Evolutionary conservation across 768 basidiomycete species (phyloP).

Genomic region (Lentinula sp.): DNA sequence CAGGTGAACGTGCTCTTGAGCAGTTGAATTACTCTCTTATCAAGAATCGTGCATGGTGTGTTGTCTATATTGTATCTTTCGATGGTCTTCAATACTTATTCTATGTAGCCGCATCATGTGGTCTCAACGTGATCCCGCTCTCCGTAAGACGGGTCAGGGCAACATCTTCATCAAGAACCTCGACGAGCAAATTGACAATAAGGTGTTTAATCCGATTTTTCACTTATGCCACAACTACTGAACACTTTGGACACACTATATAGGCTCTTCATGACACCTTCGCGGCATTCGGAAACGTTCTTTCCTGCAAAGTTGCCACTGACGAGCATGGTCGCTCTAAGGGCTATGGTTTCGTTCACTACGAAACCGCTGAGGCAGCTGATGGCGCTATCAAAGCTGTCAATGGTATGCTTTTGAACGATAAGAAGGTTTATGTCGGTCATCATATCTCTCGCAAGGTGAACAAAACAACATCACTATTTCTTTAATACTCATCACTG

Average conservation of each 20-base stretch:
- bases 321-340: conserved; percentile 94
- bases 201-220: conserved; percentile 36
- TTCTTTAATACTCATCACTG: not conserved
- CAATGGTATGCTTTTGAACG: conserved; percentile 98
- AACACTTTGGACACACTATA: conserved; percentile 1
- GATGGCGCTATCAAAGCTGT: conserved; percentile 96
- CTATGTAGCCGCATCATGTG: conserved; percentile 94
- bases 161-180: conserved; percentile 99
- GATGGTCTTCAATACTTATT: conserved; percentile 8
- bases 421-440: conserved; percentile 99
- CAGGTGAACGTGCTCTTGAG: conserved; percentile 96
- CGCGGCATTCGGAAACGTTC: conserved; percentile 95
- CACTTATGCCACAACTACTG: not conserved
- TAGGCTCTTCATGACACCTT: conserved; percentile 99
- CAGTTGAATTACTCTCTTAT: conserved; percentile 99
- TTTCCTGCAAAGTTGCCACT: conserved; percentile 98
- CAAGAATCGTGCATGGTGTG: conserved; percentile 92
- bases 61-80: conserved; percentile 5
- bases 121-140: conserved; percentile 99
- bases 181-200: conserved; percentile 96
- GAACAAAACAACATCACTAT: conserved; percentile 10
- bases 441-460: conserved; percentile 97
- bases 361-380: conserved; percentile 95
- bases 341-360: conserved; percentile 99
- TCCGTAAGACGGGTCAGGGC: conserved; percentile 99